Evolutionary conservation across 352 stramenopile genomes (phyloP).

Genomic region (Pythium graminicola): DNA sequence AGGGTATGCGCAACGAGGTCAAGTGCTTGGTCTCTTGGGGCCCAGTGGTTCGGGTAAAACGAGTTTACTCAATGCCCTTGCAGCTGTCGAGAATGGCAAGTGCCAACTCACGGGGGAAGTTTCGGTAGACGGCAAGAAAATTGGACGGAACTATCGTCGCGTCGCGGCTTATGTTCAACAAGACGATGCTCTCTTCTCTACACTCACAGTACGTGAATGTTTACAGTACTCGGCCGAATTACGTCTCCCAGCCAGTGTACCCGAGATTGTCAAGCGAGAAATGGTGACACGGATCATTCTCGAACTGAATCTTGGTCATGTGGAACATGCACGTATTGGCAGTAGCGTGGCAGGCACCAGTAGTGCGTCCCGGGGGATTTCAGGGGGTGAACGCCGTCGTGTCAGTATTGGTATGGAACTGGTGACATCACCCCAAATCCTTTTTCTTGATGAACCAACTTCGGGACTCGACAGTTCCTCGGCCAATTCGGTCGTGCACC

Average conservation of each 20-base stretch:
- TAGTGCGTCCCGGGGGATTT: conserved; percentile 65
- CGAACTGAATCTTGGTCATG: conserved; percentile 66
- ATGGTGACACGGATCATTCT: conserved; percentile 66
- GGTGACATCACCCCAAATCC: conserved; percentile 89
- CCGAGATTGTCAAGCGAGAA: conserved; percentile 46
- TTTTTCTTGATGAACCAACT: conserved; percentile 95
- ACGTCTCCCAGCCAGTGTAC: conserved; percentile 43
- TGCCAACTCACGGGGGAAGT: conserved; percentile 50
- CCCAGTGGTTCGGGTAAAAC: conserved; percentile 81
- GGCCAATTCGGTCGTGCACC: conserved; percentile 83
- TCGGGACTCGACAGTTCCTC: conserved; percentile 86
- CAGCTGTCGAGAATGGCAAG: conserved; percentile 59
- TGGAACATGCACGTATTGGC: conserved; percentile 55
- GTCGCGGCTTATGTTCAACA: conserved; percentile 86
- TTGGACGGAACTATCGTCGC: conserved; percentile 55
- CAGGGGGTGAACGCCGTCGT: conserved; percentile 85
- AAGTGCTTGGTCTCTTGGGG: conserved; percentile 65
- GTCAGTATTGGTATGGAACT: conserved; percentile 92
- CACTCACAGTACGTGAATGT: conserved; percentile 78
- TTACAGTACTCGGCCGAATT: conserved; percentile 80
- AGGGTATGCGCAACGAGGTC: conserved; percentile 39
- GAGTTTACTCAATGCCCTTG: conserved; percentile 71
- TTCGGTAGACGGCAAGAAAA: conserved; percentile 46
- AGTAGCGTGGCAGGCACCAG: conserved; percentile 20
- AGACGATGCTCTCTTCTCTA: conserved; percentile 76